Evolutionary conservation across 495 filamentous ascomycete genomes (phyloP).

Genomic region (Xylaria cubensis): DNA sequence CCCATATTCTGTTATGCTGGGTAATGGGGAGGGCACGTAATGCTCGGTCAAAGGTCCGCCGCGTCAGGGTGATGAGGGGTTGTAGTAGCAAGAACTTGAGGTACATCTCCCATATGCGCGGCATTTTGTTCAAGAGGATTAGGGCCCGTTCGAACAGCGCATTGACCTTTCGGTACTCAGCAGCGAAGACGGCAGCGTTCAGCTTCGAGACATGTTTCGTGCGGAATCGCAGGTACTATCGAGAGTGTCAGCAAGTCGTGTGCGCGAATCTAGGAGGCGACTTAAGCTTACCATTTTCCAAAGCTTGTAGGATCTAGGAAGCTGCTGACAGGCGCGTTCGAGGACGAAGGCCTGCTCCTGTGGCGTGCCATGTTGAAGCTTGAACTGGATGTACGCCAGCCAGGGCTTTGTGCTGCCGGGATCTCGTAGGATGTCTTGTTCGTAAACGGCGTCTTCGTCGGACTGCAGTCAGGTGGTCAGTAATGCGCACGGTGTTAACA

Average conservation of each 20-base stretch:
- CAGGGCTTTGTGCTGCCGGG: slow-evolving; percentile 90
- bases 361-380: slow-evolving; percentile 81
- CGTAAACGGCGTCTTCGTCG: slow-evolving; percentile 90
- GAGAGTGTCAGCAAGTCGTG: slow-evolving; percentile 35
- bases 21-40: slow-evolving; percentile 94
- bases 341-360: slow-evolving; percentile 95
- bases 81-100: slow-evolving; percentile 89
- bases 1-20: slow-evolving; percentile 98
- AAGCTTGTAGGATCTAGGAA: slow-evolving; percentile 95
- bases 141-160: slow-evolving; percentile 92
- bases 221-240: slow-evolving; percentile 85
- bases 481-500: background rate
- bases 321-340: slow-evolving; percentile 86
- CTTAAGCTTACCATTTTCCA: slow-evolving; percentile 83
- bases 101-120: slow-evolving; percentile 98
- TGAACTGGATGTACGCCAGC: slow-evolving; percentile 93
- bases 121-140: slow-evolving; percentile 98
- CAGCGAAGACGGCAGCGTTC: slow-evolving; percentile 80
- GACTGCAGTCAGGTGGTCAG: slow-evolving; percentile 53
- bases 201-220: slow-evolving; percentile 81
- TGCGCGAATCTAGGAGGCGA: background rate
- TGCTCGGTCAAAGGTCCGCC: slow-evolving; percentile 92
- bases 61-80: slow-evolving; percentile 87
- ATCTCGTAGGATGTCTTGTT: slow-evolving; percentile 91
- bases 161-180: slow-evolving; percentile 93